Base-by-base conservation (phyloP, 2,329 filamentous ascomycete species). In the Fusarium udum region DNA sequence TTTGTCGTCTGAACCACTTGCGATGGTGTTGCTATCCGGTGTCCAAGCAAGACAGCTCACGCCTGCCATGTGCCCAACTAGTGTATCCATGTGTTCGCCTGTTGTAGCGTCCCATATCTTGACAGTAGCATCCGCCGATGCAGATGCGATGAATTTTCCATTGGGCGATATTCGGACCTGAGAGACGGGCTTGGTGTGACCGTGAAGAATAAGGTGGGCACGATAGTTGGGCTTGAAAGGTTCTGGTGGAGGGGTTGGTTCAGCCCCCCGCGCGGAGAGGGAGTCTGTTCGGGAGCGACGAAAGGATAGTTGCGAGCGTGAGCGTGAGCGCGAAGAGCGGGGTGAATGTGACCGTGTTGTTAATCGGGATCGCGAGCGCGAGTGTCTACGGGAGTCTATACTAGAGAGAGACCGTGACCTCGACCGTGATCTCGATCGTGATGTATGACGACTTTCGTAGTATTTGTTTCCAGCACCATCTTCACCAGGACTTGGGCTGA, bases 1-100 rank as follows among this genome's bases (percentile, higher is more conserved):
- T 84, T 99, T 99, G 87, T 99, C 96, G 82, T 99, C 96, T 10
- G 93, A 95, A 31, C 95, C 96, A 15, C 94, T 95, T 8, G 95
- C 96, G 52, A 99, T 88, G 6, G 93, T 94, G 75, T 91, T 91
- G 69, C 92, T 94, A 81, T 98, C 95, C 0, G 95, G 95, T 67
- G 92, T 92, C 96, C 96, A 99, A n/a, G 95, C 92, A 53, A 99
- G 88, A 43, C 95, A 95, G 37, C 93, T 97, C 24, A 99, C 91
- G 69, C 96, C 96, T 1, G 95, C 95, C 80, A 98, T 89, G 83
- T 99, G 96, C 12, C 95, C 96, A 78, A 97, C 93, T 31, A 99
- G 90, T 0, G 94, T 97, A 78, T 97, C 93, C 80, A 95, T 90
- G 69, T 96, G 91, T 63, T 87, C 88, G 53, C 95, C 95, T 0